Evolutionary conservation across 768 basidiomycete genomes (phyloP), one percentile per base, ranked within the genome.

Genomic region (Gloeopeniophorella convolvens): DNA sequence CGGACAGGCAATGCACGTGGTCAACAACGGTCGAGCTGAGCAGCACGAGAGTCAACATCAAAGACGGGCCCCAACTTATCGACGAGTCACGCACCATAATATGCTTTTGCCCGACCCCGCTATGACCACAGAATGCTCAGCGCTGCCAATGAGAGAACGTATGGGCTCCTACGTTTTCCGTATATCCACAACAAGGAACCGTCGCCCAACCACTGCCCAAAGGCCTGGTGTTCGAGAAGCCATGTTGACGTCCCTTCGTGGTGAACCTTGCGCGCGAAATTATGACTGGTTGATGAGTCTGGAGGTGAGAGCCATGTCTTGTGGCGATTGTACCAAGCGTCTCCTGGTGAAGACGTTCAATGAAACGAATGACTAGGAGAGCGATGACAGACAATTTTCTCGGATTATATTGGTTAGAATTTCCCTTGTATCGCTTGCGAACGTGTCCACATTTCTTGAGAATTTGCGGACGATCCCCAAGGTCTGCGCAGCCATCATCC

Each of bases 251-350:
- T 50, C 11, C 49, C 49, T 11, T 18, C 31, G 26, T 44, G 31
- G 21, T 43, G 5, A 26, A 4, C 27, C 21, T 26, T 43, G 12
- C 35, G 49, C 9, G 42, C 49, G 23, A 21, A 37, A 31, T 23
- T 31, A 11, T 50, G 49, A 9, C 44, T 50, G 21, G 44, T 30
- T 12, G 23, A 26, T 3, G 49, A 42, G 35, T 50, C 49, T 7
- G 49, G 49, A 18, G 49, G 42, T 27, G 49, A 50, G 16, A 50
- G 42, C 49, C 49, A 50, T 37, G n/a, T n/a, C n/a, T n/a, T n/a
- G n/a, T n/a, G n/a, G n/a, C n/a, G n/a, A n/a, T n/a, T n/a, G n/a
- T 20, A 28, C 9, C n/a, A 28, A 37, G 44, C 36, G 28, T n/a
- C 34, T 26, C 23, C 32, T 1, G 44, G 28, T 15, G 21, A 16